phyloP scores from a whole-genome alignment of 2,329 filamentous ascomycete genomes.

The Chrysosporium keratinophilum region DNA sequence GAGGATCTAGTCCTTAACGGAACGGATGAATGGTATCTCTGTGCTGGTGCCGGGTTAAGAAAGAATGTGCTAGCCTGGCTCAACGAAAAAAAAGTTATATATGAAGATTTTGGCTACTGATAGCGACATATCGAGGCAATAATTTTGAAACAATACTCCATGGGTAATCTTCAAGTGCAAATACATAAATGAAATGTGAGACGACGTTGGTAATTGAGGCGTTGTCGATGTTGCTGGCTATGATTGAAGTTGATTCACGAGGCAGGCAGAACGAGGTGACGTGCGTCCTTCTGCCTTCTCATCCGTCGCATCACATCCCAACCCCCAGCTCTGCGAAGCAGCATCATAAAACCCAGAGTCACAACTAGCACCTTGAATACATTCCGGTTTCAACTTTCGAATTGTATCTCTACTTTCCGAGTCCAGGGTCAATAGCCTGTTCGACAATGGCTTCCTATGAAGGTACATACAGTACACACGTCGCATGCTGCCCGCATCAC shows the following conservation, averaged over 20 bases:
- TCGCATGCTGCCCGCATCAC: neutral
- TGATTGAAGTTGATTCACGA: too few species aligned
- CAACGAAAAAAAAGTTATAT: slow-evolving; percentile 44
- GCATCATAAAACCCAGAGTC: too few species aligned
- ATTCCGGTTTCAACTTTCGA: neutral
- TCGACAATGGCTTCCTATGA: slow-evolving; percentile 35
- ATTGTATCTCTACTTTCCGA: neutral
- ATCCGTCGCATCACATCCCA: neutral
- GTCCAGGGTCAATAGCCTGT: neutral
- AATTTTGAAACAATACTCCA: too few species aligned
- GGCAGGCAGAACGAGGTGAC: neutral
- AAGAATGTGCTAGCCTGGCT: slow-evolving; percentile 45
- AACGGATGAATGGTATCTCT: slow-evolving; percentile 48
- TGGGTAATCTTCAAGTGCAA: too few species aligned
- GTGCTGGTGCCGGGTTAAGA: slow-evolving; percentile 44
- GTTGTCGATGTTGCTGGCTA: too few species aligned
- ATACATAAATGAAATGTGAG: too few species aligned
- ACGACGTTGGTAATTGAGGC: too few species aligned
- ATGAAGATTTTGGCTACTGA: slow-evolving; percentile 54
- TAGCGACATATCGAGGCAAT: neutral
- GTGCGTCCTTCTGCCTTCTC: neutral
- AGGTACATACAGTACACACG: too few species aligned
- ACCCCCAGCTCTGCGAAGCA: neutral
- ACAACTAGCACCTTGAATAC: neutral
- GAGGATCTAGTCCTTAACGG: slow-evolving; percentile 36